A percentile compares a stretch with the other conserved stretches of the same genome.
These are phyloP conservation scores for Lachnellula subtilissima DNA, from an alignment of 2,329 filamentous ascomycete genomes.

Conservation along the genomic window DNA sequence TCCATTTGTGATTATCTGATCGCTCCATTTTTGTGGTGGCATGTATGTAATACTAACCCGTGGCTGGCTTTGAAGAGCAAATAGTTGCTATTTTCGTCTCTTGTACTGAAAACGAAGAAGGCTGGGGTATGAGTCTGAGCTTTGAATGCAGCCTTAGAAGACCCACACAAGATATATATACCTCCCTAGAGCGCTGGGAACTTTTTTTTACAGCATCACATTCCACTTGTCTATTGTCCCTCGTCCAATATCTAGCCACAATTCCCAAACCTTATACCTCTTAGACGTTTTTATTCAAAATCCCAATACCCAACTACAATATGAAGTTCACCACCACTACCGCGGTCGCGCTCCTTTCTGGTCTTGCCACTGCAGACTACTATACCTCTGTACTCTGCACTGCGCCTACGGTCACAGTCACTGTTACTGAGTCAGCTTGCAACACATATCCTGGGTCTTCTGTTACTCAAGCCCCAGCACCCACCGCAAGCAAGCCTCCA, in stretches of 20 bases:
- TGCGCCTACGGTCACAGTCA: not conserved
- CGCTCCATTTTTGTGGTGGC: not conserved
- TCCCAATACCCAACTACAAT: not conserved
- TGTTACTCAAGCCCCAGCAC: not conserved
- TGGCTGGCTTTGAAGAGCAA: not conserved
- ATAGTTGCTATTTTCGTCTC: not conserved
- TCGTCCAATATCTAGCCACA: not conserved
- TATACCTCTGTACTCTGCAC: not conserved
- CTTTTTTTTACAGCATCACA: not conserved
- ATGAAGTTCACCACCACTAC: conserved; percentile 5
- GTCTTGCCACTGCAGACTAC: not conserved
- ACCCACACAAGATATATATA: not conserved
- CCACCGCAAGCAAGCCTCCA: not conserved
- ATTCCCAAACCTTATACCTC: not conserved
- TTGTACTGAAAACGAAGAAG: not conserved
- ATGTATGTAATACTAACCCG: not conserved
- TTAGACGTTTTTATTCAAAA: not conserved
- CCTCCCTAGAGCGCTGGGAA: too few species aligned
- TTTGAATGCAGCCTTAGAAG: not conserved
- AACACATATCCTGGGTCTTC: not conserved
- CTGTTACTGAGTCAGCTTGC: not conserved
- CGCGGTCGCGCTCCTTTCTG: not conserved
- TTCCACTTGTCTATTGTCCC: not conserved
- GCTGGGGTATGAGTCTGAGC: not conserved
- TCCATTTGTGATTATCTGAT: not conserved